Evolutionary conservation across 208 protist genomes (phyloP).

Genomic region (Entamoeba histolytica): DNA sequence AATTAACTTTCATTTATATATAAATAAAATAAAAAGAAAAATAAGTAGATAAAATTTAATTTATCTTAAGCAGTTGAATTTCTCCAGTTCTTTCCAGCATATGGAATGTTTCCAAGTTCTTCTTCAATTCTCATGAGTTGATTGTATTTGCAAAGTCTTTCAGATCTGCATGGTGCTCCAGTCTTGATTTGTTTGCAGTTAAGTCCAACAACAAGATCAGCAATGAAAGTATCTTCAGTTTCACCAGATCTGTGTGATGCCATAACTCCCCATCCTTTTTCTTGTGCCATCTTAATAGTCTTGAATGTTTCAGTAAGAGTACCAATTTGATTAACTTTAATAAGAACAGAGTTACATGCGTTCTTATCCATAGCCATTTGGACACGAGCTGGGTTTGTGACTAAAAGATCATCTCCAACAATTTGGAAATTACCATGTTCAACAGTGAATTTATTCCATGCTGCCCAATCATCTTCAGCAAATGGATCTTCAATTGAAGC

Average conservation of each 20-base stretch:
- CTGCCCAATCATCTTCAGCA: conserved; percentile 71
- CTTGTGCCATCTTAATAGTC: conserved; percentile 58
- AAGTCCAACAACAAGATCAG: conserved; percentile 83
- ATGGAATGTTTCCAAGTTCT: conserved; percentile 29
- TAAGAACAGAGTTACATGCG: conserved; percentile 79
- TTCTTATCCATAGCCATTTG: conserved; percentile 57
- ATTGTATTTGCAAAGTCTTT: conserved; percentile 94
- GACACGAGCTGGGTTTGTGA: conserved; percentile 83
- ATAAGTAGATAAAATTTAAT: background rate
- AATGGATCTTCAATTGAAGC: conserved; percentile 96
- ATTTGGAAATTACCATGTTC: conserved; percentile 53
- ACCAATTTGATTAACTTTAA: conserved; percentile 98
- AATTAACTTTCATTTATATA: background rate
- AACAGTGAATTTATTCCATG: conserved; percentile 53
- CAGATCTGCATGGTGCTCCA: conserved; percentile 80
- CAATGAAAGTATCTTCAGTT: conserved; percentile 91
- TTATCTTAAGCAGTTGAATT: background rate
- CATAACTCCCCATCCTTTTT: conserved; percentile 59
- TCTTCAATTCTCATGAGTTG: conserved; percentile 92
- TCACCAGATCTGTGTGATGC: conserved; percentile 84
- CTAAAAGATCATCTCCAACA: conserved; percentile 88
- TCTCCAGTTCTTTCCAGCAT: background rate
- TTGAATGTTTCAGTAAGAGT: conserved; percentile 79
- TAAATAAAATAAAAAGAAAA: background rate
- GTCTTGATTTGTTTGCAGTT: conserved; percentile 86